phyloP scores from a whole-genome alignment of 495 filamentous ascomycete species.

The Friedmanniomyces endolithicus region DNA sequence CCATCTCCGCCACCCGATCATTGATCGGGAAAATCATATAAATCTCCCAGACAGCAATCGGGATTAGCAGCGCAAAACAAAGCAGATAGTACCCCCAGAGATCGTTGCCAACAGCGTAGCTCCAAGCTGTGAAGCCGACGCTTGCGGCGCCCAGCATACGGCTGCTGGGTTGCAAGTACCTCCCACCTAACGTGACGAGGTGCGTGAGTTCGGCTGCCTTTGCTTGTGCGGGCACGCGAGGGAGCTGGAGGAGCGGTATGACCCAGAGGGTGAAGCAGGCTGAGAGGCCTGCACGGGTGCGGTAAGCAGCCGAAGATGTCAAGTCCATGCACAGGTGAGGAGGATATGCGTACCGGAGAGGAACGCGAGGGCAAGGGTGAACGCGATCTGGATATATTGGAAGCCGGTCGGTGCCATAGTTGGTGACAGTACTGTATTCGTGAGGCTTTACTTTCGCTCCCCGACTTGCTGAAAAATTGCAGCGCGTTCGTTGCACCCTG shows the following conservation, averaged over 20 bases:
- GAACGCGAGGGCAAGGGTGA: background rate
- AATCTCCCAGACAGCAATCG: conserved; percentile 1
- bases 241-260: background rate
- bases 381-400: background rate
- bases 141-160: background rate
- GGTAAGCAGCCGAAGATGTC: background rate
- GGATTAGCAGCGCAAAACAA: background rate
- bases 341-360: background rate
- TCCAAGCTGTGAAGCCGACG: background rate
- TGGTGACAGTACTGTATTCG: background rate
- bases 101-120: background rate
- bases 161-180: conserved; percentile 3
- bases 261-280: conserved; percentile 2
- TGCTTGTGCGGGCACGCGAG: background rate
- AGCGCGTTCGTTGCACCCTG: too few relatives aligned
- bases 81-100: background rate
- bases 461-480: too few relatives aligned
- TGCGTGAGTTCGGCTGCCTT: background rate
- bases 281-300: background rate
- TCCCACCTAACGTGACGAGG: background rate
- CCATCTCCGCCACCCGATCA: background rate
- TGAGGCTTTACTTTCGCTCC: too few relatives aligned
- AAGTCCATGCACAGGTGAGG: background rate
- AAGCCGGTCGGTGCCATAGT: background rate
- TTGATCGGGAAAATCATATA: conserved; percentile 8